Evolutionary conservation across 345 rosid species (phyloP), one percentile per base, ranked within the genome.

Genomic region (Brassica cretica): DNA sequence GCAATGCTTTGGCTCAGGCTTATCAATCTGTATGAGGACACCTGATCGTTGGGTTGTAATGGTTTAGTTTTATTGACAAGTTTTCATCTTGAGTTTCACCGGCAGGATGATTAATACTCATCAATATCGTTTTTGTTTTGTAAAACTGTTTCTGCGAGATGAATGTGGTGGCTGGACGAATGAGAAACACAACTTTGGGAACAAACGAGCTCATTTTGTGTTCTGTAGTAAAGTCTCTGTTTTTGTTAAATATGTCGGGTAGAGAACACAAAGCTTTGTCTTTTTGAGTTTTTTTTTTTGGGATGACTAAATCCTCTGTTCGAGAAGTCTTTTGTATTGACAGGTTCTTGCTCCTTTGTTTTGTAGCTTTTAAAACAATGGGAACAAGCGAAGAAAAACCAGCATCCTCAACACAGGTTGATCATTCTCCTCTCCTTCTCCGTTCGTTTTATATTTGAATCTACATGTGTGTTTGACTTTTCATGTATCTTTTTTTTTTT

Each of bases 381-480:
- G 98, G 94, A 73, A 86, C 92, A 4, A 85, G 95, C 55, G 98
- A 95, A 82, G 96, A 90, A 37, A 85, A 93, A 74, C 81, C 92
- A 66, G 82, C 91, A 21, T 68, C 96, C 58, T 90, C 97, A 29
- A 67, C 88, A 60, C 97, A 93, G 91, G 98, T 91, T 24, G 4
- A 21, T 21, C 0, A 12, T 56, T 39, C 25, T 61, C 44, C 9
- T 56, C 51, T 21, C 24, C 24, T 10, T 61, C 16, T 39, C 14
- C 24, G 46, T 16, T 74, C 41, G 12, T 35, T 21, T 21, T 21
- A 21, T 21, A 21, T 21, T 21, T 24, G 25, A 21, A 39, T 25
- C 33, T 15, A 35, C 5, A 9, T 3, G 44, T 76, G 8, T 4
- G 5, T 10, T 21, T 10, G 30, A 25, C 1, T 19, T 46, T 41